Conservation (phyloP, 768 basidiomycete genomes). For the Sporobolomyces roseus region DNA sequence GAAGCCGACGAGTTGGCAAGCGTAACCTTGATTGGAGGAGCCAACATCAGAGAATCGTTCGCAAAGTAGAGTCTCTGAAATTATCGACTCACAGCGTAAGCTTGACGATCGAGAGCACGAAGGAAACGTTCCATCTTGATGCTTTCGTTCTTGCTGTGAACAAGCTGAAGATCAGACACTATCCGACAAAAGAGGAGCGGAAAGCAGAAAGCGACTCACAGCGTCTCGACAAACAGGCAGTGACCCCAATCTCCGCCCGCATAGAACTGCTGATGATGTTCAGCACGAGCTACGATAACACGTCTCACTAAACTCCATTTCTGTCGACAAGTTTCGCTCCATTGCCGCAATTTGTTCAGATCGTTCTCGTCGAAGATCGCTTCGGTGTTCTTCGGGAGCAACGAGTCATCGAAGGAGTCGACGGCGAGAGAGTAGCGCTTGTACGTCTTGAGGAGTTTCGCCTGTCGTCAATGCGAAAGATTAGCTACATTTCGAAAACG, state of each 20-base stretch:
- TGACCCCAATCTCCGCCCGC: conserved; percentile 37
- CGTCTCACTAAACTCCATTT: conserved; percentile 27
- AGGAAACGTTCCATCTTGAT: conserved; percentile 22
- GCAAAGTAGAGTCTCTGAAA: no score
- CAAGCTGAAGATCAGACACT: background rate
- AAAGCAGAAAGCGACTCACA: conserved; percentile 2
- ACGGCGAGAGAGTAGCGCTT: conserved; percentile 36
- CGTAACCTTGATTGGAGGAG: conserved; percentile 32
- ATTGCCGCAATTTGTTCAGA: background rate
- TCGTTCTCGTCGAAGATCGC: background rate
- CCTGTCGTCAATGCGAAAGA: background rate
- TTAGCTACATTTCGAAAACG: no score
- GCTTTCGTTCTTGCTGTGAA: conserved; percentile 16
- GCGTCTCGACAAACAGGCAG: conserved; percentile 20
- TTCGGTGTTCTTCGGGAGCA: conserved; percentile 2
- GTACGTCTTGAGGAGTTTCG: conserved; percentile 41
- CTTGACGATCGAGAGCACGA: conserved; percentile 19
- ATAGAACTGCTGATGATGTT: conserved; percentile 40
- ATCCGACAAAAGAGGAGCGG: no score
- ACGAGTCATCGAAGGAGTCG: conserved; percentile 18
- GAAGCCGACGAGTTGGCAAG: conserved; percentile 28
- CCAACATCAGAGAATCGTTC: no score
- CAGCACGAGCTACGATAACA: conserved; percentile 29
- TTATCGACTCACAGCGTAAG: conserved; percentile 16
- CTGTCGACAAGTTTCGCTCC: conserved; percentile 20